Evolutionary conservation across 352 stramenopile species (phyloP), one percentile per base, ranked within the genome.

Genomic region (Globisporangium alternatum): DNA sequence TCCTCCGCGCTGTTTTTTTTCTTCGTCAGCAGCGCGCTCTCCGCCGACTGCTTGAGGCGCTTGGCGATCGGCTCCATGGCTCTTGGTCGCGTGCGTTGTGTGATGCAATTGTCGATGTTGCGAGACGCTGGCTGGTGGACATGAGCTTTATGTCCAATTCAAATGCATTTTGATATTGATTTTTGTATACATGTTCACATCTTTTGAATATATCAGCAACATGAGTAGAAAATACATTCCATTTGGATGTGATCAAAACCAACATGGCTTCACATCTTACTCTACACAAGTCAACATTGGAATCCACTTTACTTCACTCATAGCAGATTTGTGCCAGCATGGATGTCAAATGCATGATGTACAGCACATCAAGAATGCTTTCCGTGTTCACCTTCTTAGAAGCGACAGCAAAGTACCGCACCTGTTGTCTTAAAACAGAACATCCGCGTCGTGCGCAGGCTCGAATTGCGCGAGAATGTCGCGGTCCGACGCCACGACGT

Each of bases 401-500:
- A 62, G 52, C 53, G 44, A 68, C 52, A 57, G 28, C 22, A 21
- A 37, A 30, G 28, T 28, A n/a, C 5, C 28, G 19, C 60, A 45
- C 10, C 22, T 31, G 25, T 21, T 31, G n/a, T 33, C 10, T 66
- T 90, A 95, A 72, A 95, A 95, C 19, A 95, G 78, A 45, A 95
- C 84, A 54, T 95, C 86, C 44, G 80, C 74, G 60, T 95, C 86
- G 4, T 83, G 73, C 41, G 86, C 70, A 2, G 78, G 79, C 58
- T 95, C 86, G 60, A 87, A 95, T 57, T 89, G 79, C 60, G 86
- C 75, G n/a, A 95, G 74, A 62, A 95, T 93, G 68, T 95, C 83
- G 49, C 76, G 80, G 66, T 89, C 78, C 59, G 86, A 90, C 53
- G 75, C 73, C 62, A 81, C 75, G 43, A 89, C 78, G 60, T 91